A percentile compares a stretch with the other conserved stretches of the same genome.
Evolutionary conservation across 805 yeast genomes (phyloP).

Genomic region (Candida palmyrensis): DNA sequence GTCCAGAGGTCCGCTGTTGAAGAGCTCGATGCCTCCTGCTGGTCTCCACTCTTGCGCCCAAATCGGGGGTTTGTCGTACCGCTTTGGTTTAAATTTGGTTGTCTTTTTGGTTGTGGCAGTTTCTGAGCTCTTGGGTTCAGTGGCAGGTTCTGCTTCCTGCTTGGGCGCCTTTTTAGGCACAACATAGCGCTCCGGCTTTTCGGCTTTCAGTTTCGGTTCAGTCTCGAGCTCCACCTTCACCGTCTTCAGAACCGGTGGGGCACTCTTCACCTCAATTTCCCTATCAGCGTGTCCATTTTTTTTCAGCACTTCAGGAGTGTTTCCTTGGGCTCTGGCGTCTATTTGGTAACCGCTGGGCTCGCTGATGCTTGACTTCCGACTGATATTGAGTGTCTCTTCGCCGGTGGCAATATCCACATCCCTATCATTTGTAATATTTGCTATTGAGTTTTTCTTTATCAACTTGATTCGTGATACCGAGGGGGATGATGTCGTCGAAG

Average conservation of each 20-base stretch:
- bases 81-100: constrained; percentile 44
- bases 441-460: constrained; percentile 17
- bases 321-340: too few relatives aligned
- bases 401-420: constrained; percentile 39
- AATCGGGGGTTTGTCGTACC: constrained; percentile 63
- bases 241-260: too few relatives aligned
- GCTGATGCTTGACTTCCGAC: constrained; percentile 15
- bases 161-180: too few relatives aligned
- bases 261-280: too few relatives aligned
- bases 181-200: too few relatives aligned
- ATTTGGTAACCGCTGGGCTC: too few relatives aligned
- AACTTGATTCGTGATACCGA: neutral
- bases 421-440: constrained; percentile 38
- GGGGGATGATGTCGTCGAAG: constrained; percentile 3
- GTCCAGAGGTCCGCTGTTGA: neutral
- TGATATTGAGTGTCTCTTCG: constrained; percentile 26
- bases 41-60: constrained; percentile 83
- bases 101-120: constrained; percentile 6
- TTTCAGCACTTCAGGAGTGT: neutral
- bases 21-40: neutral
- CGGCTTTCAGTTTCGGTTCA: too few relatives aligned
- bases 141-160: constrained; percentile 3
- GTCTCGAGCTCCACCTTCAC: too few relatives aligned
- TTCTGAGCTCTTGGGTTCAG: constrained; percentile 3
- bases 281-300: neutral